Base-by-base conservation (phyloP, 2,329 filamentous ascomycete species). In the Ophiostoma australiae region DNA sequence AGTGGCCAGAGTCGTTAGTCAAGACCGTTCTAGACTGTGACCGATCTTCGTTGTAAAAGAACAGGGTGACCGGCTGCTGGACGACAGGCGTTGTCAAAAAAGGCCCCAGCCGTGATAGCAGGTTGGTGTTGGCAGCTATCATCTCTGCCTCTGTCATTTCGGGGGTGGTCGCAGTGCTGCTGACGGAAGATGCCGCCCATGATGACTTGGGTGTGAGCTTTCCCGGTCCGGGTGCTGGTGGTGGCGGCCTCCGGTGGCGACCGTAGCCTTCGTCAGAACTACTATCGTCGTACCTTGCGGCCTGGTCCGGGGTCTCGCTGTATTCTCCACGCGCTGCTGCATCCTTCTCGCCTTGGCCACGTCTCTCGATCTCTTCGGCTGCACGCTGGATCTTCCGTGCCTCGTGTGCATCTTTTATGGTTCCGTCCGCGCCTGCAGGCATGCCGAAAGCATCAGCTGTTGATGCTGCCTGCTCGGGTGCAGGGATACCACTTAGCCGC, bases 1-100 rank as follows among this genome's bases (percentile, higher is more conserved):
- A 99, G 79, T 99, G 95, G 0, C 95, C 95, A 0, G 92, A 89
- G 41, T 95, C 91, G 76, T 97, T 91, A 0, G 96, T 99, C 73
- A 87, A 86, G 3, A 97, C 88, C 0, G 92, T 97, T 69, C 91
- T 87, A 37, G 94, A 96, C 75, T 93, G 90, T 0, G 94, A 97
- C 69, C 89, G 85, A 2, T 85, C 81, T 17, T 96, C 89, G 76
- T 98, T 95, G 81, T 96, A 99, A 80, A 99, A 98, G 82, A 98
- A 97, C 0, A 97, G 84, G 0, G 93, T 97, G 70, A 99, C 90
- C 0, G 94, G 90, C 27, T 89, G 86, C 69, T 90, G 87, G 0
- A 90, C 87, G 71, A 94, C 82, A 0, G 95, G 93, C 58, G 90
- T 94, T 0, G 93, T 93, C 81, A 99, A 86, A 78, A 99, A 99